Evolutionary conservation across 1,284 basidiomycete species (phyloP).

Genomic region (Fomitiporia mediterranea): DNA sequence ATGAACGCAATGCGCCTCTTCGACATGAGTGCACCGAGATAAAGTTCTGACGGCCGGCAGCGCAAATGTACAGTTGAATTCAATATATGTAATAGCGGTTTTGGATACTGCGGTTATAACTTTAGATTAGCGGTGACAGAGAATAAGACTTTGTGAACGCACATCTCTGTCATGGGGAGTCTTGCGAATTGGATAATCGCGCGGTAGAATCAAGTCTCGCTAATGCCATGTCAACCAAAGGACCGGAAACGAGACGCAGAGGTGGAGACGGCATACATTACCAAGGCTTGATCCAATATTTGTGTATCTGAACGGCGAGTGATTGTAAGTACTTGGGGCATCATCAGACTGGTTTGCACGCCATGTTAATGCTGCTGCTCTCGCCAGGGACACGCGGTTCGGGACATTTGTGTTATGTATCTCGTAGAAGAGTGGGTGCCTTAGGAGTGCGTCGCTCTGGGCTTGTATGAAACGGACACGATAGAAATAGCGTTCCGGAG

Average conservation of each 20-base stretch:
- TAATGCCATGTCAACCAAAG: conserved; percentile 19
- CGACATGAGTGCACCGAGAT: conserved; percentile 35
- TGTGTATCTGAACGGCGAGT: conserved; percentile 30
- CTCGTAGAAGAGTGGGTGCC: conserved; percentile 47
- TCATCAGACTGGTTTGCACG: conserved; percentile 20
- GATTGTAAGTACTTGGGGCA: conserved; percentile 20
- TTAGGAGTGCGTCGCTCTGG: conserved; percentile 32
- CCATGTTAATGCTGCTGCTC: conserved; percentile 24
- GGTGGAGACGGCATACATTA: conserved; percentile 33
- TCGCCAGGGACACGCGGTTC: conserved; percentile 27
- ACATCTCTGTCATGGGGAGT: too few species aligned
- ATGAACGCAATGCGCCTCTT: not conserved
- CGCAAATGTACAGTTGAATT: conserved; percentile 2
- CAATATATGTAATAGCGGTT: conserved; percentile 6
- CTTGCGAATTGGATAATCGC: conserved; percentile 24
- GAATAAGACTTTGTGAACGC: not conserved
- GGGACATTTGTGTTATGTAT: conserved; percentile 31
- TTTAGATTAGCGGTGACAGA: not conserved
- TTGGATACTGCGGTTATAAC: not conserved
- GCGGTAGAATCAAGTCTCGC: conserved; percentile 34
- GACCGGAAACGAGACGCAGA: not conserved
- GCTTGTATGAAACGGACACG: conserved; percentile 37
- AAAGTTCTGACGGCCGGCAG: conserved; percentile 34
- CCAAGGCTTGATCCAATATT: conserved; percentile 45
- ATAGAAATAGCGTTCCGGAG: conserved; percentile 41